Conservation (phyloP, 139 green algal genomes). For the Chloropicon primus region DNA sequence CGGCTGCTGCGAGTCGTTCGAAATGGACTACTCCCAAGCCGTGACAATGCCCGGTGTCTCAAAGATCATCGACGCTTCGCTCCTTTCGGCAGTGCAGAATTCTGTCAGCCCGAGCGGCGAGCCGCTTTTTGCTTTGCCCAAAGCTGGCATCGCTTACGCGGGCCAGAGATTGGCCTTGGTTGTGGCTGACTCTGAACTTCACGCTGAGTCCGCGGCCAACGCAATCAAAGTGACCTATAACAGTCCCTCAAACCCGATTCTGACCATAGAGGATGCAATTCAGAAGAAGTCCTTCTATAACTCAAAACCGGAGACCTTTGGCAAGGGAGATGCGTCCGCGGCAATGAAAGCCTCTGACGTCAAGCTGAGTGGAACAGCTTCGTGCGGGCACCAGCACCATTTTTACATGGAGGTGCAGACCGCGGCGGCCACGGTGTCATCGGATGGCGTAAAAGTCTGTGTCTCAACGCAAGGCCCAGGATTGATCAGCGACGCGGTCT, state of each 20-base stretch:
- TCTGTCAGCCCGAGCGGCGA: neutral
- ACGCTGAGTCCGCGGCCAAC: neutral
- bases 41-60: neutral
- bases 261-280: slow-evolving; percentile 31
- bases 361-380: slow-evolving; percentile 4
- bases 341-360: slow-evolving; percentile 1
- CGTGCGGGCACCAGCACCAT: slow-evolving; percentile 26
- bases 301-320: neutral
- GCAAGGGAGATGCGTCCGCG: neutral
- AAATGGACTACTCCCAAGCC: neutral
- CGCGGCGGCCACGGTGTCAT: slow-evolving; percentile 21
- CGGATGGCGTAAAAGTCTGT: slow-evolving; percentile 36
- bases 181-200: neutral
- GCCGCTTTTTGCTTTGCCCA: neutral
- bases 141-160: slow-evolving; percentile 3
- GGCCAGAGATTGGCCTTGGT: slow-evolving; percentile 8
- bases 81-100: neutral
- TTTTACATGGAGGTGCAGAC: slow-evolving; percentile 51
- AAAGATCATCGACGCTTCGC: neutral
- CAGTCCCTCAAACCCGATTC: slow-evolving; percentile 13
- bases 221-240: slow-evolving; percentile 1
- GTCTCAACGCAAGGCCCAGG: slow-evolving; percentile 14
- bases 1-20: neutral
- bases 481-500: neutral
- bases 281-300: slow-evolving; percentile 16